Conservation (phyloP, 2,329 filamentous ascomycete genomes). For the Polytolypa hystricis region DNA sequence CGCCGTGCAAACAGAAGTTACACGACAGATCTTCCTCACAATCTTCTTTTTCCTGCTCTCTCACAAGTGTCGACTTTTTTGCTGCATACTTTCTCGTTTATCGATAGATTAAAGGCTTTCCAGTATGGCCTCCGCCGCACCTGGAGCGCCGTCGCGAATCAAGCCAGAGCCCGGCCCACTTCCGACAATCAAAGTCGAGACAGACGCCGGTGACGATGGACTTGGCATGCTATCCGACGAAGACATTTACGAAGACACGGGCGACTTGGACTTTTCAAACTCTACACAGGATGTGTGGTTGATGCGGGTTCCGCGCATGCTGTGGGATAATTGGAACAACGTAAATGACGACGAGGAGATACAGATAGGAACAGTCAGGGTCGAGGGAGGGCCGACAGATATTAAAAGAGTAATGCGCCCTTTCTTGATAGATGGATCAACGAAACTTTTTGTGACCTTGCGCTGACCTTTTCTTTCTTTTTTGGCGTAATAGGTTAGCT, state of each 20-base stretch:
- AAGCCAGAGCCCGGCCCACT: constrained; percentile 31
- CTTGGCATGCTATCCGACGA: constrained; percentile 43
- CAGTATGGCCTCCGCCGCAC: constrained; percentile 2
- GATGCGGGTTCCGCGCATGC: constrained; percentile 64
- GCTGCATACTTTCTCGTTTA: too few relatives aligned
- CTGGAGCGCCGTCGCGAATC: constrained; percentile 11
- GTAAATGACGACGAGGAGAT: constrained; percentile 74
- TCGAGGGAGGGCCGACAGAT: constrained; percentile 45
- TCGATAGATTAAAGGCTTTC: too few relatives aligned
- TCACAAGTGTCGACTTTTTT: too few relatives aligned
- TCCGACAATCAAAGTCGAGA: constrained; percentile 30
- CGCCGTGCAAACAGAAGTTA: too few relatives aligned
- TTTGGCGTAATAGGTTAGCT: constrained; percentile 51
- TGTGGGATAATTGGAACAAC: constrained; percentile 69
- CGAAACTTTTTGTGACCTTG: not conserved
- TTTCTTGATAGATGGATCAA: not conserved
- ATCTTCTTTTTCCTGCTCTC: too few relatives aligned
- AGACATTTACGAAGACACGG: constrained; percentile 58
- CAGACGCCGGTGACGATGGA: constrained; percentile 27
- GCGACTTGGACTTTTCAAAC: constrained; percentile 49
- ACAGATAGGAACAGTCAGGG: constrained; percentile 61
- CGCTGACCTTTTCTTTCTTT: constrained; percentile 14
- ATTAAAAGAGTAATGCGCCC: constrained; percentile 37
- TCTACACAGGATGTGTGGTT: constrained; percentile 50
- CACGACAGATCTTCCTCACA: too few relatives aligned